Percentiles rank a stretch among this genome's conserved stretches.
phyloP scores from a whole-genome alignment of 257 asterid genomes.

The Solanum lycopersicoides region DNA sequence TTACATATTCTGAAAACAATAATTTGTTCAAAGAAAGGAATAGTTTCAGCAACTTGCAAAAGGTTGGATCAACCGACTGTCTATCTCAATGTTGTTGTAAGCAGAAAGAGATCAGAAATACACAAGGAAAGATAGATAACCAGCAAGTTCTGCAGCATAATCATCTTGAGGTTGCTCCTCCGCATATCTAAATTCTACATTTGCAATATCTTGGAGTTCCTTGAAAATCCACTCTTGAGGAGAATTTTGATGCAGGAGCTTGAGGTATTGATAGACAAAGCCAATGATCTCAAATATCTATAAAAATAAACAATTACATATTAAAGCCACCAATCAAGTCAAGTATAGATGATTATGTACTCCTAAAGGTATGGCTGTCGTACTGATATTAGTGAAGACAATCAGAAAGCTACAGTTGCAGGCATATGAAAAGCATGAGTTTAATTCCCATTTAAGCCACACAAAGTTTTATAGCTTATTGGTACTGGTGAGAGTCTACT shows the following conservation, averaged over 20 bases:
- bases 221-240: slow-evolving; percentile 94
- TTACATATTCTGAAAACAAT: neutral
- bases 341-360: neutral
- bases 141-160: slow-evolving; percentile 96
- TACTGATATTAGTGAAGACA: neutral
- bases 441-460: neutral
- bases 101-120: neutral
- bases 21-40: neutral
- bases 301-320: slow-evolving; percentile 14
- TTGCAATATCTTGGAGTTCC: slow-evolving; percentile 90
- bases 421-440: neutral
- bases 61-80: neutral
- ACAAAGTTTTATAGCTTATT: neutral
- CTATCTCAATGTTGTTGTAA: neutral
- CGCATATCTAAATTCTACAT: slow-evolving; percentile 85
- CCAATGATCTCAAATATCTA: slow-evolving; percentile 81
- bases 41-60: neutral
- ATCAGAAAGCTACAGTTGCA: neutral
- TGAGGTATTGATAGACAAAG: slow-evolving; percentile 80
- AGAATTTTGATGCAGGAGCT: slow-evolving; percentile 57
- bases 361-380: neutral
- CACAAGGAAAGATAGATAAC: slow-evolving; percentile 11
- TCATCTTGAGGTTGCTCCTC: slow-evolving; percentile 99
- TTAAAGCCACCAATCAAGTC: neutral
- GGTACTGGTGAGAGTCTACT: neutral